A percentile compares a stretch with the other conserved stretches of the same genome.
Conservation (phyloP, 2,329 filamentous ascomycete genomes). For the Colletotrichum simmondsii region DNA sequence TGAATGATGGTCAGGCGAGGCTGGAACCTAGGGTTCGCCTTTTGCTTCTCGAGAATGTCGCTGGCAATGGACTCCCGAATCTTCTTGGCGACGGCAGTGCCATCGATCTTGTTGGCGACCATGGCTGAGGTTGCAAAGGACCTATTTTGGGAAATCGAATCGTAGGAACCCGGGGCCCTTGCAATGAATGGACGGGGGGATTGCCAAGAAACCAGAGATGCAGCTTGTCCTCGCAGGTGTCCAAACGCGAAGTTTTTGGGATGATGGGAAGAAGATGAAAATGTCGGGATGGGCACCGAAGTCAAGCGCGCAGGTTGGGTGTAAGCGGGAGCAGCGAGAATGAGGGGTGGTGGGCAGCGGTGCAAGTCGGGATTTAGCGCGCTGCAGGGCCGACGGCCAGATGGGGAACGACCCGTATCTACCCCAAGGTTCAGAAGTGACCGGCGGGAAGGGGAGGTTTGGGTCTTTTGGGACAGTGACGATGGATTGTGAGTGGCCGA, state of each 20-base stretch:
- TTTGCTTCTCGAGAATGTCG: slow-evolving; percentile 85
- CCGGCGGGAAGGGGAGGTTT: slow-evolving; percentile 5
- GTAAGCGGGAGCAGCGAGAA: slow-evolving; percentile 27
- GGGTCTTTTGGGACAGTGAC: background rate
- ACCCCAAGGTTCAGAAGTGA: slow-evolving; percentile 15
- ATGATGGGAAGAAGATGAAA: slow-evolving; percentile 6
- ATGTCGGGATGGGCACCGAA: slow-evolving; percentile 17
- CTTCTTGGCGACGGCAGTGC: slow-evolving; percentile 91
- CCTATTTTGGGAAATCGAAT: slow-evolving; percentile 8
- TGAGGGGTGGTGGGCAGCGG: slow-evolving; percentile 27
- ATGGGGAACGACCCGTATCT: slow-evolving; percentile 23
- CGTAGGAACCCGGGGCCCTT: slow-evolving; percentile 19
- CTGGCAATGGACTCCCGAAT: slow-evolving; percentile 85
- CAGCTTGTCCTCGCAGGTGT: slow-evolving; percentile 19
- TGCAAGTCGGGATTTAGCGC: slow-evolving; percentile 23
- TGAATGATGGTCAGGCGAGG: slow-evolving; percentile 95
- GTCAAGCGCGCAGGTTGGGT: slow-evolving; percentile 12
- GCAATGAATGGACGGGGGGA: slow-evolving; percentile 10
- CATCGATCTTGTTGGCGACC: slow-evolving; percentile 93
- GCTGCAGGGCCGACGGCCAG: slow-evolving; percentile 26
- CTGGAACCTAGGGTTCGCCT: slow-evolving; percentile 85
- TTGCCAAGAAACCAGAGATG: slow-evolving; percentile 23
- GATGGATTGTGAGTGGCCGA: background rate
- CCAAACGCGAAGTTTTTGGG: slow-evolving; percentile 4
- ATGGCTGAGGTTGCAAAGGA: slow-evolving; percentile 71